Percentiles rank a stretch among this genome's conserved stretches.
Evolutionary conservation across 768 basidiomycete species (phyloP).

Genomic region (Cubamyces sp.): DNA sequence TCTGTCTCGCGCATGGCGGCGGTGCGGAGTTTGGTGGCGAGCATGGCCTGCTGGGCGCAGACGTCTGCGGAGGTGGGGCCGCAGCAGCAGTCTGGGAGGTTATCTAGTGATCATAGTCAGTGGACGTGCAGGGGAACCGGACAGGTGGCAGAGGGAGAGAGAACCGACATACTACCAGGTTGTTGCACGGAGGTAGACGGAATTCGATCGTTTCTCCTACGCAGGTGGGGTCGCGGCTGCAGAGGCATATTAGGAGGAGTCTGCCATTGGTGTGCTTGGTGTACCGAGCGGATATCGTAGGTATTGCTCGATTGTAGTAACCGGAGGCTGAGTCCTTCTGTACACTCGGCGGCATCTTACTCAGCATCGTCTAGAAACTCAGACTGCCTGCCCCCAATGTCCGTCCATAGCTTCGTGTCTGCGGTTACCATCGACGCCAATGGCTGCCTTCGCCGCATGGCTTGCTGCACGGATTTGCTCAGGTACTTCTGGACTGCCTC

Average conservation of each 20-base stretch:
- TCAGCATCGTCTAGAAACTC: background rate
- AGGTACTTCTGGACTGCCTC: background rate
- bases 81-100: conserved; percentile 78
- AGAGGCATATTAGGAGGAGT: background rate
- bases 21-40: conserved; percentile 66
- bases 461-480: background rate
- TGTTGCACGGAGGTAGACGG: conserved; percentile 23
- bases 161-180: conserved; percentile 20
- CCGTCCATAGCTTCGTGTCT: background rate
- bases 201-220: conserved; percentile 19
- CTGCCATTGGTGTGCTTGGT: too few species aligned
- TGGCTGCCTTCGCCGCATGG: conserved; percentile 1
- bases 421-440: background rate
- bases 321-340: too few species aligned
- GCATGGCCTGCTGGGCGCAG: conserved; percentile 63
- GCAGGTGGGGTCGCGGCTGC: background rate
- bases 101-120: conserved; percentile 39
- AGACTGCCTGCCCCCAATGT: background rate
- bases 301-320: too few species aligned
- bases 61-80: conserved; percentile 73
- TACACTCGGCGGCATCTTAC: background rate
- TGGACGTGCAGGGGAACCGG: too few species aligned
- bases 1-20: conserved; percentile 65
- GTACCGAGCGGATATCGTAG: too few species aligned
- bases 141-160: background rate